Evolutionary conservation across 2,329 filamentous ascomycete genomes (phyloP), one percentile per base, ranked within the genome.

Genomic region (Fusarium fracticaudum): DNA sequence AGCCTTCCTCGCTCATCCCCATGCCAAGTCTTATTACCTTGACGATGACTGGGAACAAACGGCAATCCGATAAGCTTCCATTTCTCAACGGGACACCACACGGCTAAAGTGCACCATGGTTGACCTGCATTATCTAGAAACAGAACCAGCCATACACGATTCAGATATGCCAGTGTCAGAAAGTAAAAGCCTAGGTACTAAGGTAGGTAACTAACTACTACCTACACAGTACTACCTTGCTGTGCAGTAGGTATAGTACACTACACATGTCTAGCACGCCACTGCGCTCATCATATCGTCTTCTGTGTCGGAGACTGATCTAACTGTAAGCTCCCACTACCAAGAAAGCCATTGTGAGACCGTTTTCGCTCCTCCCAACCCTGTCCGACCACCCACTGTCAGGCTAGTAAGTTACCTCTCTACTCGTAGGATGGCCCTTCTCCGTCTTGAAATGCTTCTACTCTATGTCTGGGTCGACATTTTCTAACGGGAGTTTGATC

Each of bases 61-160:
- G 64, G 40, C 40, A 64, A 38, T 43, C 40, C 38, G 65, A 64
- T 69, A 53, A 69, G 65, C 58, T 69, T 63, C 26, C 26, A 22
- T 47, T 64, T 57, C 26, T 60, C 51, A 50, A 57, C 48, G 44
- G 51, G 31, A 48, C 55, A 59, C 54, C 45, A 73, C 51, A 47
- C 65, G 65, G 70, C 66, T 62, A 60, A 70, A 67, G 51, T 68
- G 44, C 12, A 10, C 35, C 63, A 53, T 40, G 24, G 18, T 67
- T 69, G 57, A 57, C 70, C 50, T 73, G 71, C 71, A 67, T 73
- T 71, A 73, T 73, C 72, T 74, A 51, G 35, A 63, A 71, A 64
- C 48, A 69, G 50, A 51, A 58, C 53, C 60, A 60, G 65, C 57
- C 64, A 72, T 60, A 70, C 67, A 72, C 54, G 37, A 54, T 48